Conservation (phyloP, 176 grass and related monocot genomes). For the Cenchrus fungigraminus region DNA sequence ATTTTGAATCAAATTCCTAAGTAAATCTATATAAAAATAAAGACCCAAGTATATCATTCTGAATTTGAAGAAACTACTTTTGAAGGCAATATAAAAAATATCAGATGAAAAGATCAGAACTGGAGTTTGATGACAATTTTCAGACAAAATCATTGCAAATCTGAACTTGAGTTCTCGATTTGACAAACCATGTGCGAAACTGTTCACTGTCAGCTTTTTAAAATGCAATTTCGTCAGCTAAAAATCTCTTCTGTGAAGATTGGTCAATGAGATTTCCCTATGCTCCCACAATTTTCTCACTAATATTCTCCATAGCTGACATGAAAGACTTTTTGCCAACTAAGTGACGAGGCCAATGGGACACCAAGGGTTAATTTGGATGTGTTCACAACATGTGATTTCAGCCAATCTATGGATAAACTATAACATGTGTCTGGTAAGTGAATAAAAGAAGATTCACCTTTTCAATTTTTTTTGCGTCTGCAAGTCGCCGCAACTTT, state of each 20-base stretch:
- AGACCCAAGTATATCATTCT: constrained; percentile 6
- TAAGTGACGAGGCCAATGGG: neutral
- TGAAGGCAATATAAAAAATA: neutral
- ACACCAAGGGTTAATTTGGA: neutral
- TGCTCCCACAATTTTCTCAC: neutral
- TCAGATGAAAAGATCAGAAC: neutral
- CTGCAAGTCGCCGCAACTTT: constrained; percentile 79
- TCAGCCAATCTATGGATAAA: constrained; percentile 10
- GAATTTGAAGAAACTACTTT: constrained; percentile 15
- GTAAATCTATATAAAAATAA: neutral
- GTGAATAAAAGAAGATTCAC: constrained; percentile 35
- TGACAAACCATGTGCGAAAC: constrained; percentile 2
- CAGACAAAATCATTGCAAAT: neutral
- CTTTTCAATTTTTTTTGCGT: constrained; percentile 88
- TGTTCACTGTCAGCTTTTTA: constrained; percentile 4
- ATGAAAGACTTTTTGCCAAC: neutral
- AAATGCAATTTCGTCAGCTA: constrained; percentile 22
- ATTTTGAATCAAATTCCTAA: constrained; percentile 15
- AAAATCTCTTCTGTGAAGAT: constrained; percentile 10
- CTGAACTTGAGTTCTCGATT: neutral
- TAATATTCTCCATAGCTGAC: constrained; percentile 1
- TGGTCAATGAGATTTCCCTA: constrained; percentile 14
- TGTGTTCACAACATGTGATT: constrained; percentile 12
- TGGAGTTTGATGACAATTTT: neutral
- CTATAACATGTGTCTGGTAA: constrained; percentile 20